Evolutionary conservation across 169 alveolate species (phyloP), one percentile per base, ranked within the genome.

Genomic region (Cystoisospora suis): DNA sequence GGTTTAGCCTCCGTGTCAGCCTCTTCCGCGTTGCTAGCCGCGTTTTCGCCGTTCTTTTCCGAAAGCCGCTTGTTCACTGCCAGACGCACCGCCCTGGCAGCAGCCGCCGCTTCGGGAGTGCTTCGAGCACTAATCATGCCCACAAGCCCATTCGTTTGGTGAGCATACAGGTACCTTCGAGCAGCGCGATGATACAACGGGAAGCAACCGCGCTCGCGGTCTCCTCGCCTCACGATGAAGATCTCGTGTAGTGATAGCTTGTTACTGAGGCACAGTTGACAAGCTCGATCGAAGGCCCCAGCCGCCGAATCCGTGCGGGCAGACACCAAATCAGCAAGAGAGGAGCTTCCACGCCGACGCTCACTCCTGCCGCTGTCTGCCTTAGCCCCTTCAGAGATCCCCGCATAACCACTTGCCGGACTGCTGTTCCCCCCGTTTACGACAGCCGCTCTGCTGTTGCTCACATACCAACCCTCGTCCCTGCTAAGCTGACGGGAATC

Each of bases 131-230:
- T 2, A 34, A 87, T 61, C 47, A 87, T 34, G 40, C 91, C 91
- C 20, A 87, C 86, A 17, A 87, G 91, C 46, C 91, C 91, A 38
- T 69, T 65, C 42, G 91, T 87, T 27, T 85, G 87, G 59, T 87
- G 91, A 27, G 70, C 86, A 47, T 72, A 80, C 45, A 87, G 59
- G 65, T 87, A 87, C 59, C 80, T 69, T 49, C 59, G 40, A 2
- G 77, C 27, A 0, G 20, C 4, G 3, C 46, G 9, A 69, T 87
- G 91, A 53, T 42, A 87, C 36, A 87, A 77, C 3, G 91, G 91
- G 53, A 87, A 69, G 38, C 79, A 46, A 20, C 91, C 91, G 20
- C 42, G 45, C 34, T 47, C 45, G 45, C 91, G 72, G 77, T 87
- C 91, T 53, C 49, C 42, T 17, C 86, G 65, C 59, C 85, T 70